phyloP scores from a whole-genome alignment of 2,329 filamentous ascomycete genomes.

The Sarocladiaceae sp. region DNA sequence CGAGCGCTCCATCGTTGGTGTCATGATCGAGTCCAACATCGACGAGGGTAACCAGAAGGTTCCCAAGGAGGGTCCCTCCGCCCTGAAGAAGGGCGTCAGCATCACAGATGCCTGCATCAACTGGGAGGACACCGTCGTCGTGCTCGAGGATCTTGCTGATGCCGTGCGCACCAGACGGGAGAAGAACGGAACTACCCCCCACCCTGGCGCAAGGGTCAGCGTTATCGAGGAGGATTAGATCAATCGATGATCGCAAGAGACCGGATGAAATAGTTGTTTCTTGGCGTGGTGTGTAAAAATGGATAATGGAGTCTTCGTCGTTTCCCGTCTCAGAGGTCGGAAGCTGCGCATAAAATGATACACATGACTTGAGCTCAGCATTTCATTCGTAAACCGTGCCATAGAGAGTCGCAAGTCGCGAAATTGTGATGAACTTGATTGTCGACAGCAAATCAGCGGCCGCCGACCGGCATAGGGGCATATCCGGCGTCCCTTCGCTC shows the following conservation, averaged over 20 bases:
- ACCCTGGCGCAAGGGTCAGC: constrained; percentile 13
- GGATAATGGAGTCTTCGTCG: not conserved
- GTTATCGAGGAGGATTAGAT: constrained; percentile 11
- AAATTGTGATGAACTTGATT: too few species aligned
- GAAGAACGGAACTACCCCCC: constrained; percentile 33
- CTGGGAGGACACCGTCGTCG: constrained; percentile 80
- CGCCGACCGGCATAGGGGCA: constrained; percentile 19
- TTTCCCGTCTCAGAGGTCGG: not conserved
- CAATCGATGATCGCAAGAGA: not conserved
- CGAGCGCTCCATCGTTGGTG: constrained; percentile 84
- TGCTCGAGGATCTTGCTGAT: constrained; percentile 81
- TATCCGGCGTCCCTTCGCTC: constrained; percentile 18
- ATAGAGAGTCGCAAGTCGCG: not conserved
- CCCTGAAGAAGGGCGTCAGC: constrained; percentile 81
- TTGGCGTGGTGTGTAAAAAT: not conserved
- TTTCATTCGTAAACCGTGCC: not conserved
- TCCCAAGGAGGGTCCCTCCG: constrained; percentile 72
- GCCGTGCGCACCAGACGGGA: constrained; percentile 73
- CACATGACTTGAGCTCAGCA: not conserved
- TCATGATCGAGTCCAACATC: constrained; percentile 99
- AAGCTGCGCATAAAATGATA: not conserved
- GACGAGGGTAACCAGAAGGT: constrained; percentile 88
- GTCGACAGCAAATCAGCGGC: too few species aligned
- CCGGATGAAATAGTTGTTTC: too few species aligned
- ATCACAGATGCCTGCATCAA: constrained; percentile 96